These are phyloP conservation scores for Leucaena leucocephala DNA, from an alignment of 306 rosid genomes.

Conservation along the genomic window DNA sequence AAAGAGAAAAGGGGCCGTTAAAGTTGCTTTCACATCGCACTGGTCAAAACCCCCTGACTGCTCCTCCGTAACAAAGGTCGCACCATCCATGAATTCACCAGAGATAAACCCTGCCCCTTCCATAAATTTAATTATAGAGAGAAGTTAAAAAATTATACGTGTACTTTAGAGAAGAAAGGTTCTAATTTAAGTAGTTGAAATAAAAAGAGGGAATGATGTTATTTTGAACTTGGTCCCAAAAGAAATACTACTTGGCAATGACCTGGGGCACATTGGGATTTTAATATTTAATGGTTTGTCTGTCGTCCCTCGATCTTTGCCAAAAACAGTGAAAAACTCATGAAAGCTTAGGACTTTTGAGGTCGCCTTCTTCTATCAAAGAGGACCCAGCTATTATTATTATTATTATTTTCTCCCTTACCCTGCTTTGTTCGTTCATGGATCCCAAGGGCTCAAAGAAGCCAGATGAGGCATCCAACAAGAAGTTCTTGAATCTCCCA, in stretches of 20 bases:
- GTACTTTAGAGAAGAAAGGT: not conserved
- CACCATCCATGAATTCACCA: not conserved
- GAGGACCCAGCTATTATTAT: conserved; percentile 47
- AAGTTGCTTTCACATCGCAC: conserved; percentile 51
- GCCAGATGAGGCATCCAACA: conserved; percentile 55
- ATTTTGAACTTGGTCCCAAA: not conserved
- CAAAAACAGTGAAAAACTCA: conserved; percentile 88
- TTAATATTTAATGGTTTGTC: conserved; percentile 40
- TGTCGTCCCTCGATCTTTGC: conserved; percentile 57
- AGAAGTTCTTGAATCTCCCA: conserved; percentile 60
- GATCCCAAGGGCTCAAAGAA: conserved; percentile 96
- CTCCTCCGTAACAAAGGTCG: conserved; percentile 46
- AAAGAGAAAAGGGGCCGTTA: conserved; percentile 55
- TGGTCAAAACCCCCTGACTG: conserved; percentile 52
- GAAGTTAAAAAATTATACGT: not conserved
- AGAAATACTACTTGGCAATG: conserved; percentile 34
- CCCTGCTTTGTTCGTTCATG: conserved; percentile 50
- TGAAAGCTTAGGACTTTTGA: conserved; percentile 81
- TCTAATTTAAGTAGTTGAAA: not conserved
- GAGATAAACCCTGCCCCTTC: not conserved
- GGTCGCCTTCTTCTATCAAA: conserved; percentile 76
- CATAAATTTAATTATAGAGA: not conserved
- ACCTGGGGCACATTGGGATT: conserved; percentile 59
- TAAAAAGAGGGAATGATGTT: not conserved
- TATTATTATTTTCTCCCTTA: conserved; percentile 12